Percentiles rank a stretch among this genome's conserved stretches.
Evolutionary conservation across 176 grass and related monocot genomes (phyloP).

Genomic region (Ananas comosus): DNA sequence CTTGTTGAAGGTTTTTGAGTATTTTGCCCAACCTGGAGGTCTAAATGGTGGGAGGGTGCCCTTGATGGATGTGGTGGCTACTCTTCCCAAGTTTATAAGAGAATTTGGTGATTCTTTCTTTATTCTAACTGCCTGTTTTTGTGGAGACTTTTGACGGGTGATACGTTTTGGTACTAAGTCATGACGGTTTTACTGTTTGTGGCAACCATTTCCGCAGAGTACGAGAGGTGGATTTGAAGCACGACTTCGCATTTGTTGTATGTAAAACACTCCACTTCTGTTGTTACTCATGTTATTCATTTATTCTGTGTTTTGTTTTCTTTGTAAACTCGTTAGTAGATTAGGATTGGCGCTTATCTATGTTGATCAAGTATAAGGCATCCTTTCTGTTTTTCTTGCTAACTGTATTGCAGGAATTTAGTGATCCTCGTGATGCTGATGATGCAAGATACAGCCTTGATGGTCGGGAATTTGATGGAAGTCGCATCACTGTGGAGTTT

Average conservation of each 20-base stretch:
- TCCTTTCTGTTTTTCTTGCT: background rate
- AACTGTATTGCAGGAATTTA: slow-evolving; percentile 60
- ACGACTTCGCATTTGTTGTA: slow-evolving; percentile 98
- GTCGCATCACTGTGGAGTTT: slow-evolving; percentile 83
- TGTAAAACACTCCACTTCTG: slow-evolving; percentile 18
- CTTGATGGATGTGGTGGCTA: slow-evolving; percentile 85
- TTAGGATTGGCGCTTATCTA: background rate
- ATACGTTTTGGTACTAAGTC: slow-evolving; percentile 43
- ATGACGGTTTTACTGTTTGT: slow-evolving; percentile 75
- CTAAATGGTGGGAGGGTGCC: slow-evolving; percentile 85
- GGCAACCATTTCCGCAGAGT: slow-evolving; percentile 94
- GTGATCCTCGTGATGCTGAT: slow-evolving; percentile 87
- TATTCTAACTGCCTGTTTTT: slow-evolving; percentile 68
- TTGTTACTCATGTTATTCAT: background rate
- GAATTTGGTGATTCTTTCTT: slow-evolving; percentile 95
- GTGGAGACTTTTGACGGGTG: slow-evolving; percentile 42
- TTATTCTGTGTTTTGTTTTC: background rate
- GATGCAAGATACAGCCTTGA: slow-evolving; percentile 82
- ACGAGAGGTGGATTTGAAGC: slow-evolving; percentile 99
- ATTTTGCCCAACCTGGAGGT: slow-evolving; percentile 84
- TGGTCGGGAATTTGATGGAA: slow-evolving; percentile 91
- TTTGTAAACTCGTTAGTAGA: background rate
- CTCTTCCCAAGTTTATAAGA: slow-evolving; percentile 76
- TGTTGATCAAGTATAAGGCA: slow-evolving; percentile 1
- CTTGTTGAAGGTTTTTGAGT: slow-evolving; percentile 99